A percentile compares a stretch with the other conserved stretches of the same genome.
Conservation (phyloP, 139 green algal genomes). For the Micractinium sp. region DNA sequence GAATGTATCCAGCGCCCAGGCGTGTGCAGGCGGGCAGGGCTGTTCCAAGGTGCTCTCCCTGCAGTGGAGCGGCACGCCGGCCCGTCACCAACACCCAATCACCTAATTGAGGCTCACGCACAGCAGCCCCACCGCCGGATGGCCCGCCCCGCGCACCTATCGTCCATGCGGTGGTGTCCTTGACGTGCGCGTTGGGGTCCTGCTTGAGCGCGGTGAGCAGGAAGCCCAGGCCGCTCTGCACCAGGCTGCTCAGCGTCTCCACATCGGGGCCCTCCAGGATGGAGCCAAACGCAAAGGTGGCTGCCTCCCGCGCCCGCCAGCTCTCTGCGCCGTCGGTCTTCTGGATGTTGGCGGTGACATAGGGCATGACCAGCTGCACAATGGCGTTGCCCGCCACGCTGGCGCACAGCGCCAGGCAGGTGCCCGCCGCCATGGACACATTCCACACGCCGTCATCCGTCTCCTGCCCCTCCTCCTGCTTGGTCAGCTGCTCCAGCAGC, state of each 20-base stretch:
- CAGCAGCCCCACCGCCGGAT: background rate
- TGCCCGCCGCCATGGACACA: constrained; percentile 88
- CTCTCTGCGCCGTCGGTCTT: constrained; percentile 73
- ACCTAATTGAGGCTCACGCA: no score
- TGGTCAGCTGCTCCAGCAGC: constrained; percentile 94
- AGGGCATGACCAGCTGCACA: constrained; percentile 87
- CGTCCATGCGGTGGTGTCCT: constrained; percentile 97
- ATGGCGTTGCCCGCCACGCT: constrained; percentile 78
- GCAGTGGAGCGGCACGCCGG: no score
- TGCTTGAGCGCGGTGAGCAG: constrained; percentile 75
- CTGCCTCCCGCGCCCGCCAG: constrained; percentile 94
- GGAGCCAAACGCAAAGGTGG: constrained; percentile 95
- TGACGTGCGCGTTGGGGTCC: constrained; percentile 82
- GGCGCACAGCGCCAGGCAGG: constrained; percentile 88
- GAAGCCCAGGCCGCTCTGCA: constrained; percentile 77
- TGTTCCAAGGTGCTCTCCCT: no score
- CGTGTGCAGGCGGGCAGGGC: no score
- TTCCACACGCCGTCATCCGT: constrained; percentile 94
- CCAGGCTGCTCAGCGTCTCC: constrained; percentile 70
- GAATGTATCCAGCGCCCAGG: no score
- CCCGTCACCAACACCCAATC: no score
- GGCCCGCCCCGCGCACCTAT: constrained; percentile 59
- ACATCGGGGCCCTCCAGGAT: constrained; percentile 92
- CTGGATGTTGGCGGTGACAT: constrained; percentile 86
- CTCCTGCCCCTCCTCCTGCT: constrained; percentile 94